Evolutionary conservation across 441 rosid species (phyloP).

Genomic region (Geranium incanum): DNA sequence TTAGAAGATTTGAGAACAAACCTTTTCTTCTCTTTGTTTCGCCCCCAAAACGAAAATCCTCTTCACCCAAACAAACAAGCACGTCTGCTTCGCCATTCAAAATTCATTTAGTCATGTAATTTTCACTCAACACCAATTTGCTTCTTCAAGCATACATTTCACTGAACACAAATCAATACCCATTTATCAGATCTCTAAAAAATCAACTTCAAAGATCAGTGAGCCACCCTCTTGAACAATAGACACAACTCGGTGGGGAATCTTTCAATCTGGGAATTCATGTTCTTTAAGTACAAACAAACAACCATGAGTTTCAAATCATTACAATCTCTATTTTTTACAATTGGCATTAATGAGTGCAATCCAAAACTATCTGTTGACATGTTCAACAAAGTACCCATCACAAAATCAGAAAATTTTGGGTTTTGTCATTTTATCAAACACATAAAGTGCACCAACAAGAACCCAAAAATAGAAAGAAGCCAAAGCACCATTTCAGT

Average conservation of each 20-base stretch:
- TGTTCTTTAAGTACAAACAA: neutral
- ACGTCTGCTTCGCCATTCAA: conserved; percentile 47
- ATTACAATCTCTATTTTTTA: neutral
- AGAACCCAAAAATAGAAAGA: neutral
- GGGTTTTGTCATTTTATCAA: neutral
- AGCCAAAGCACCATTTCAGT: neutral
- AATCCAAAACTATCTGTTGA: neutral
- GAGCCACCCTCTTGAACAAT: neutral
- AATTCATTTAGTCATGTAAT: conserved; percentile 23
- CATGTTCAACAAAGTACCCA: neutral
- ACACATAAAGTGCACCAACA: neutral
- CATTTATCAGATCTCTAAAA: neutral
- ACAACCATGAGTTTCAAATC: neutral
- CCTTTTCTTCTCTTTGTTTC: conserved; percentile 48
- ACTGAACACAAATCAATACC: neutral
- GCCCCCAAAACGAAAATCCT: conserved; percentile 44
- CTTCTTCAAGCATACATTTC: conserved; percentile 13
- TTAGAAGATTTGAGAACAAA: conserved; percentile 10
- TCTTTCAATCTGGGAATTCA: neutral
- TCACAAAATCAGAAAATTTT: neutral
- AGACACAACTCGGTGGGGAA: neutral
- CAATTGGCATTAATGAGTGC: conserved; percentile 4
- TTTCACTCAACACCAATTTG: conserved; percentile 11
- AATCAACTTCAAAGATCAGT: neutral
- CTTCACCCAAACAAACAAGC: conserved; percentile 67